A percentile compares a stretch with the other conserved stretches of the same genome.
These are phyloP conservation scores for Heritiera littoralis DNA, from an alignment of 345 rosid genomes.

Conservation along the genomic window DNA sequence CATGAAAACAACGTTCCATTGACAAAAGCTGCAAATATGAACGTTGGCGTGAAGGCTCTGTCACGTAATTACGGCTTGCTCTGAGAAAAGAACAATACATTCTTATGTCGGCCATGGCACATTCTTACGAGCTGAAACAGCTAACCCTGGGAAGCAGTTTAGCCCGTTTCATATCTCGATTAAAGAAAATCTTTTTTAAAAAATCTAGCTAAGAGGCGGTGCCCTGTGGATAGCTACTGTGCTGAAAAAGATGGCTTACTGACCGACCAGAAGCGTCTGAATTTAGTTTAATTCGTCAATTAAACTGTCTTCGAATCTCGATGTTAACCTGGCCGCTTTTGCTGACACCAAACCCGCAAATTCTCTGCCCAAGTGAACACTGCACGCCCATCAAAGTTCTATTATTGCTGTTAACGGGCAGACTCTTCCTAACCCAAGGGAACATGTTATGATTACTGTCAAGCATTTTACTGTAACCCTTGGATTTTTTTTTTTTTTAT, in stretches of 20 bases:
- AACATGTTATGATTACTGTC: conserved; percentile 18
- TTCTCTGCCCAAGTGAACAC: neutral
- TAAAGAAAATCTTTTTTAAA: neutral
- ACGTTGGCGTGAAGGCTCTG: conserved; percentile 1
- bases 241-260: too few species aligned
- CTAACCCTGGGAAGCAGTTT: too few species aligned
- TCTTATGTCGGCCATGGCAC: neutral
- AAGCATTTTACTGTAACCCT: neutral
- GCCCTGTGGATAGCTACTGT: neutral
- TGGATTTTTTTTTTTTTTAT: neutral
- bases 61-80: neutral
- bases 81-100: neutral
- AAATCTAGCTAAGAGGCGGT: neutral
- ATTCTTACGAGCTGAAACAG: neutral
- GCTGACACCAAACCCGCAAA: neutral
- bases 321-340: neutral
- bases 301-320: neutral
- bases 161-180: neutral
- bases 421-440: neutral
- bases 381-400: conserved; percentile 1
- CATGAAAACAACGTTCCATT: neutral
- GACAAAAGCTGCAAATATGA: neutral
- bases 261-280: neutral
- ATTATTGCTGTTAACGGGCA: neutral
- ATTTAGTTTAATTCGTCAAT: neutral